A percentile compares a stretch with the other conserved stretches of the same genome.
Conservation (phyloP, 1,284 basidiomycete species). For the Porphyrellus sp. region DNA sequence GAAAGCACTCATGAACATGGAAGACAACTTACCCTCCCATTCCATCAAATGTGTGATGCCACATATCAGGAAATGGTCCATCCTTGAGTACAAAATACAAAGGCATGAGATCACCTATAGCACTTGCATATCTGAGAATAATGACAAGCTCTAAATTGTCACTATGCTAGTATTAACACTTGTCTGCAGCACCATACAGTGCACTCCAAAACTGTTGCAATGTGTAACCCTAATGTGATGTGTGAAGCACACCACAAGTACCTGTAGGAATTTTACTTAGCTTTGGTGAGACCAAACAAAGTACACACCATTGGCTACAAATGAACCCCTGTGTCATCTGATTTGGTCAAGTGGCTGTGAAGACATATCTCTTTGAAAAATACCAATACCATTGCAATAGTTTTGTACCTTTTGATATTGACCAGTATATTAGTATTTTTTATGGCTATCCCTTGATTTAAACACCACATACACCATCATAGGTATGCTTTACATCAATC, state of each 20-base stretch:
- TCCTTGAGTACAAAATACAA: neutral
- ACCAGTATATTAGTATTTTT: too few relatives aligned
- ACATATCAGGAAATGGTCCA: neutral
- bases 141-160: neutral
- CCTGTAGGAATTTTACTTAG: neutral
- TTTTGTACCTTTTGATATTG: neutral
- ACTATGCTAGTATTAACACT: neutral
- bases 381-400: neutral
- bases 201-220: neutral
- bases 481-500: too few relatives aligned
- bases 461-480: too few relatives aligned
- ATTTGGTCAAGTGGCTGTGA: neutral
- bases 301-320: neutral
- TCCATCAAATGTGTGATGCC: neutral
- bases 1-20: neutral
- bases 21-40: neutral
- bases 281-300: neutral
- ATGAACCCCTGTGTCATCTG: neutral
- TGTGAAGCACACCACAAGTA: neutral
- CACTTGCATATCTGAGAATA: neutral
- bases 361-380: neutral
- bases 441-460: too few relatives aligned
- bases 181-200: conserved; percentile 5
- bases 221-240: neutral
- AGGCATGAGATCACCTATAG: neutral